Base-by-base conservation (phyloP, 345 rosid genomes). In the Arabis hirsuta region DNA sequence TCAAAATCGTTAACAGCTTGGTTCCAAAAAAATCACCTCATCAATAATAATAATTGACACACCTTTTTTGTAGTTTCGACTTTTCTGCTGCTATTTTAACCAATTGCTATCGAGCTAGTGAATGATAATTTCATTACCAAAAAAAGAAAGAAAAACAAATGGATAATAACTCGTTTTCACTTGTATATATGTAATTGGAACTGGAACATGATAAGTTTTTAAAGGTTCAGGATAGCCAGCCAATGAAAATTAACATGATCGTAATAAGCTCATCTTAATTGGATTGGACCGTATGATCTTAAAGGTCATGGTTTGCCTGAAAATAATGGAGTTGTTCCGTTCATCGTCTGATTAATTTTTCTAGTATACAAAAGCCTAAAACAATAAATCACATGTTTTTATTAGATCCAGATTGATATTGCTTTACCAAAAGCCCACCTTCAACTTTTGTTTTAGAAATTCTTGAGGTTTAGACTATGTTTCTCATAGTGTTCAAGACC, bases 21-120 rank as follows among this genome's bases (percentile, higher is more conserved):
- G 8, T 36, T 66, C 60, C 67, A 66, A 65, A 34, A 46, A 2
- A 29, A 16, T 58, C 42, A 46, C 26, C 51, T 24, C 65, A 39
- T 8, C 66, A 73, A 66, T 73, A 50, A 66, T 73, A 73, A 66
- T 73, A 50, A 66, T 73, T 57, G 72, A 41, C 19, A 4, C 20
- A 58, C 55, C 8, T 20, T 10, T 56, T 11, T 38, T 65, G 77
- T 55, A 46, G 26, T 73, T 65, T 57, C 45, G 26, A 19, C 34
- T 26, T 65, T 47, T 65, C 9, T 38, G 52, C 53, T 38, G 38
- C 34, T 0, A 47, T 48, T 73, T 38, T 50, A 65, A 73, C 77
- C 72, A 65, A 73, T 64, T 45, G 51, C 45, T 24, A 24, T 36
- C 34, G 51, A 64, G 65, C 24, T 9, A 31, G 13, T 1, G 29